A percentile compares a stretch with the other conserved stretches of the same genome.
phyloP scores from a whole-genome alignment of 495 filamentous ascomycete genomes.

The Tuber borchii region DNA sequence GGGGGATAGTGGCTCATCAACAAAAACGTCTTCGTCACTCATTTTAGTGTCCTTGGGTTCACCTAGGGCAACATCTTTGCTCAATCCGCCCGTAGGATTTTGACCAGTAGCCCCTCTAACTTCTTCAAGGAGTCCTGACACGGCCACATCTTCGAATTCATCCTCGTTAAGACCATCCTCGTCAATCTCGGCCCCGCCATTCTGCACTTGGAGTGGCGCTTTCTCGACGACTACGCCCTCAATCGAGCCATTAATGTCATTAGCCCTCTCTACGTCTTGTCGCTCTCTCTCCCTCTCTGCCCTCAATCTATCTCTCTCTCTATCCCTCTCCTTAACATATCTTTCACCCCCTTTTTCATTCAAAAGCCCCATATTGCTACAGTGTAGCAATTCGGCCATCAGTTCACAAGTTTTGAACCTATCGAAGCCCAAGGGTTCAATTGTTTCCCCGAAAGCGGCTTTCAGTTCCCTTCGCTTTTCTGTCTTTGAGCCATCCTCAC shows the following conservation, averaged over 20 bases:
- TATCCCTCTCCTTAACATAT: constrained; percentile 72
- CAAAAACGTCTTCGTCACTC: constrained; percentile 59
- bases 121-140: constrained; percentile 40
- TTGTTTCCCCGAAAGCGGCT: constrained; percentile 79
- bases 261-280: constrained; percentile 20
- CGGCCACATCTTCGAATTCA: constrained; percentile 83
- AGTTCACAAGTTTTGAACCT: constrained; percentile 98
- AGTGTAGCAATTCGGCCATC: constrained; percentile 96
- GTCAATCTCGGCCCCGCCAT: constrained; percentile 55
- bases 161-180: constrained; percentile 54
- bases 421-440: constrained; percentile 95
- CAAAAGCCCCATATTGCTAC: constrained; percentile 95
- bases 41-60: constrained; percentile 18
- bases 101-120: constrained; percentile 2
- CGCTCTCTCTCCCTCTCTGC: constrained; percentile 53
- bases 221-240: constrained; percentile 44
- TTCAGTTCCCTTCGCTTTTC: constrained; percentile 61
- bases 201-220: constrained; percentile 62
- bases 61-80: constrained; percentile 14
- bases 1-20: constrained; percentile 55
- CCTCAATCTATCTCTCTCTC: constrained; percentile 70
- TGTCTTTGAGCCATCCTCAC: constrained; percentile 54
- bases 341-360: constrained; percentile 90
- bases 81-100: neutral
- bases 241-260: constrained; percentile 26